These are phyloP conservation scores for Colletotrichum sp. DNA, from an alignment of 2,329 filamentous ascomycete species.

Conservation along the genomic window DNA sequence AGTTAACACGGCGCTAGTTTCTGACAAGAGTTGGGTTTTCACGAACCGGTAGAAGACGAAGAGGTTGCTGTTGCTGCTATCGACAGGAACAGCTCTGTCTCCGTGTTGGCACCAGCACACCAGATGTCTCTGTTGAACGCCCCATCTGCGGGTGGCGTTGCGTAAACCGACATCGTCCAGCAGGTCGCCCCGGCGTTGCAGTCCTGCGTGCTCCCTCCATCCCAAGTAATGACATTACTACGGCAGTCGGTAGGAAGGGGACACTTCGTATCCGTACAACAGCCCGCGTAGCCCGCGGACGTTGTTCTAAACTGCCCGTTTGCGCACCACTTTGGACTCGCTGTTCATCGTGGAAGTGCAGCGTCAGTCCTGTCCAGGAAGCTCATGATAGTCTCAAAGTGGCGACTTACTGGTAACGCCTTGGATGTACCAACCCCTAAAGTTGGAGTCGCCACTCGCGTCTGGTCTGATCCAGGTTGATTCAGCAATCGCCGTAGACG, in stretches of 20 bases:
- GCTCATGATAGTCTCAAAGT: not conserved
- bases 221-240: not conserved
- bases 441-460: not conserved
- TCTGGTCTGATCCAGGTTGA: not conserved
- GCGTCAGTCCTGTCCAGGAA: not conserved
- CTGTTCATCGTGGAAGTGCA: not conserved
- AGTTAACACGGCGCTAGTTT: not conserved
- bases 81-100: not conserved
- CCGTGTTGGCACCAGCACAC: not conserved
- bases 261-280: not conserved
- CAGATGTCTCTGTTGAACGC: not conserved
- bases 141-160: not conserved
- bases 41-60: not conserved
- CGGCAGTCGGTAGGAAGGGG: not conserved
- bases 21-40: not conserved
- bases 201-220: not conserved
- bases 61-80: not conserved
- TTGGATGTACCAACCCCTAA: not conserved
- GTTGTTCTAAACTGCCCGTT: not conserved
- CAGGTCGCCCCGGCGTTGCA: not conserved
- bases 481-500: not conserved
- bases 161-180: not conserved
- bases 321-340: not conserved
- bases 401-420: not conserved
- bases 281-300: not conserved